Evolutionary conservation across 805 yeast genomes (phyloP).

Genomic region (Candida incommunis): DNA sequence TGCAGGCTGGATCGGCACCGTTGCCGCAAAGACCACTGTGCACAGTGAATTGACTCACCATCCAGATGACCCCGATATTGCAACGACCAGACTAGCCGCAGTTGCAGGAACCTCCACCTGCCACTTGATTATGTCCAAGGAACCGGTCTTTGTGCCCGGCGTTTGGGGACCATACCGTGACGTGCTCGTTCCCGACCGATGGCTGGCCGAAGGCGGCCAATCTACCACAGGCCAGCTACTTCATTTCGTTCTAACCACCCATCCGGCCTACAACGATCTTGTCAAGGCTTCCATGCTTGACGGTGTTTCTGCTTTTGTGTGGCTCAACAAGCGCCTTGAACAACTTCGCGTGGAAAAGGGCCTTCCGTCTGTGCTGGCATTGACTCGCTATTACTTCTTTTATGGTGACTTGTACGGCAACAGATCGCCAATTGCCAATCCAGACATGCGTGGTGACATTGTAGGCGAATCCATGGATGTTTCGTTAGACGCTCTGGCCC

Average conservation of each 20-base stretch:
- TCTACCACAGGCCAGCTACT: slow-evolving; percentile 91
- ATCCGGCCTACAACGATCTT: slow-evolving; percentile 74
- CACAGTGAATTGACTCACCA: slow-evolving; percentile 20
- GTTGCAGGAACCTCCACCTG: slow-evolving; percentile 98
- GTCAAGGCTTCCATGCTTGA: slow-evolving; percentile 46
- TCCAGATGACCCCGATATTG: slow-evolving; percentile 20
- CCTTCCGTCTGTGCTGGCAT: slow-evolving; percentile 58
- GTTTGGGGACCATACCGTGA: slow-evolving; percentile 99
- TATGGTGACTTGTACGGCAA: slow-evolving; percentile 97
- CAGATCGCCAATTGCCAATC: slow-evolving; percentile 95
- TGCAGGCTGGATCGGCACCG: slow-evolving; percentile 98
- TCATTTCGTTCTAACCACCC: slow-evolving; percentile 75
- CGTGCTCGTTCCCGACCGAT: slow-evolving; percentile 74
- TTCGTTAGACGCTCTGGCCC: slow-evolving; percentile 70
- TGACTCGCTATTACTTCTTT: slow-evolving; percentile 76
- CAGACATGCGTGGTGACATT: slow-evolving; percentile 80
- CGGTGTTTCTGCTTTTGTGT: slow-evolving; percentile 66
- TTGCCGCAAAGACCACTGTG: slow-evolving; percentile 59
- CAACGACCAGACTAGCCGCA: slow-evolving; percentile 75
- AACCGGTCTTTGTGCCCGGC: slow-evolving; percentile 83
- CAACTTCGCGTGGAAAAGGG: slow-evolving; percentile 40
- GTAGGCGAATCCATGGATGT: slow-evolving; percentile 89
- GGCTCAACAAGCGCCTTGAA: slow-evolving; percentile 63
- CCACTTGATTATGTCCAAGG: slow-evolving; percentile 74
- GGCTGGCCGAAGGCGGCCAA: slow-evolving; percentile 99